Base-by-base conservation (phyloP, 129 eudicot genomes). In the Ambrosia artemisiifolia region DNA sequence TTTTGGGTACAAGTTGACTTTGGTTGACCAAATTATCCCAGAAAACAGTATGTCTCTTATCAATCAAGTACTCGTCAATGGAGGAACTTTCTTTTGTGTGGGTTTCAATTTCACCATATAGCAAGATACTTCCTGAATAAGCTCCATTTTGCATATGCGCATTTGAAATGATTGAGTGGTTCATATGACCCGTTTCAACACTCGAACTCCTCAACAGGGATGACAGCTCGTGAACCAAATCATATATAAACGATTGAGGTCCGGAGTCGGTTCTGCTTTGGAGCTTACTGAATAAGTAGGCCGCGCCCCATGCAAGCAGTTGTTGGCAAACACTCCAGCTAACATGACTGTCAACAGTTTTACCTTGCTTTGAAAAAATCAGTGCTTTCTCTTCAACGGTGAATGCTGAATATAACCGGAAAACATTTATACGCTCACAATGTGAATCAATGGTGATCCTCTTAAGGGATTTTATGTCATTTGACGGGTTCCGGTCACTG, bases 361-460 rank as follows among this genome's bases (percentile, higher is more conserved):
- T 40, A 33, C 89, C 90, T 75, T 82, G 69, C 76, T 88, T 88
- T 13, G 86, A 78, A 28, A 88, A 69, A 33, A 81, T 76, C 44
- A 91, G 53, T 12, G 76, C 77, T 53, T 88, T 85, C 55, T 91
- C 97, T 82, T 91, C 97, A 48, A 91, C 62, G 13, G 95, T 91
- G 69, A 63, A 61, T 24, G 28, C 28, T 24, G 28, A 24, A 24
- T 24, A 24, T 24, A 24, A 24, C 28, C 28, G 28, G 28, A 24
- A 24, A 24, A 24, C 28, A 24, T 24, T 24, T 24, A 24, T 24
- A 24, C 28, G 28, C 28, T 24, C 28, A 24, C 28, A 24, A 24
- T 24, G 28, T 24, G 28, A 24, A 24, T 24, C 28, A 24, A 24
- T 24, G 10, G 75, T 76, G 65, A 91, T 82, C 83, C 53, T 91